Base-by-base conservation (phyloP, 2,329 filamentous ascomycete genomes). In the Ploettnerulaceae sp. region DNA sequence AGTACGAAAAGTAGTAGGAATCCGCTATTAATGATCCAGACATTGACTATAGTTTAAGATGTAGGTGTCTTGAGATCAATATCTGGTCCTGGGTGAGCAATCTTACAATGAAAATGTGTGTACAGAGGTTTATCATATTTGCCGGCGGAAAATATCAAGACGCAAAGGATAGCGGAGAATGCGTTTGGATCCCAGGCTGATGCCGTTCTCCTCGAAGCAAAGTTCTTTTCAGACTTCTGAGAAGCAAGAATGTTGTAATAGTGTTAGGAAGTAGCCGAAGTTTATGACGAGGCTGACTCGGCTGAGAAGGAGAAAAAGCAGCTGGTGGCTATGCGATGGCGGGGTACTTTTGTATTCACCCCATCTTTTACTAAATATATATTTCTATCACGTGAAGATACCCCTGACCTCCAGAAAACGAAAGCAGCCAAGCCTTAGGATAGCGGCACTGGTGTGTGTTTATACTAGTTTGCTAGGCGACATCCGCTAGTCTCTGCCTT, bases 21-120 rank as follows among this genome's bases (percentile, higher is more conserved):
- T 55, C 3, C 39, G 8, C 57, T 64, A 46, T 67, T 54, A 17
- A 66, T 66, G 29, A 66, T 62, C 4, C 52, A 51, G 34, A 66
- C 58, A n/a, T 57, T 51, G 44, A 66, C 63, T 3, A 57, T 61
- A 31, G 54, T 53, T 7, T 51, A 25, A 11, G 60, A 65, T 1
- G 51, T n/a, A 14, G 62, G 59, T 28, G 65, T 61, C 24, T 58
- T 58, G n/a, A 64, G 55, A 26, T 61, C 46, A n/a, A n/a, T n/a
- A n/a, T n/a, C n/a, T 24, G 56, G 52, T 33, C 47, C 36, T 26
- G 49, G 15, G 37, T 49, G 51, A 20, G 53, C 48, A 49, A 53
- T 55, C 14, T 33, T 47, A 34, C 25, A 28, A 28, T 7, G 25
- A 28, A 12, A 28, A 28, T 28, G 7, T 28, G 7, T 28, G 12